These are phyloP conservation scores for Pseudogymnoascus sp. DNA, from an alignment of 2,329 filamentous ascomycete species.

Conservation along the genomic window DNA sequence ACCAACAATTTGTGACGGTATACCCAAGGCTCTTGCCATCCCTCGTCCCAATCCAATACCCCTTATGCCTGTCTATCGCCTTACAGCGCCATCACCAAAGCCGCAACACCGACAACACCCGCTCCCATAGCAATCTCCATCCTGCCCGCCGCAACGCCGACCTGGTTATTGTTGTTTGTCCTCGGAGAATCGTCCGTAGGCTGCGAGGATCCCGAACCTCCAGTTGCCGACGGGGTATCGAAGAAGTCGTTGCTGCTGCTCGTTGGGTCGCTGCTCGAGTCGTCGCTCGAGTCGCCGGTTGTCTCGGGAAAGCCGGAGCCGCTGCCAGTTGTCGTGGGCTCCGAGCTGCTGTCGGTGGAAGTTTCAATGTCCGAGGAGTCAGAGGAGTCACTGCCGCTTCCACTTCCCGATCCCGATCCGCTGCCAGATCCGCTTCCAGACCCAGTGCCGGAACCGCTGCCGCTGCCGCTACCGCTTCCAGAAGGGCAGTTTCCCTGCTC, in stretches of 20 bases:
- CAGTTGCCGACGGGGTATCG: not conserved
- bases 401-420: not conserved
- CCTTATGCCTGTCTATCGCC: not conserved
- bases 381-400: not conserved
- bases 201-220: not conserved
- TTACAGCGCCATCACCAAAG: not conserved
- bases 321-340: not conserved
- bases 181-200: no score
- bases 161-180: no score
- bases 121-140: not conserved
- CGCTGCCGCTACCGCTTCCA: not conserved
- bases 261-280: not conserved
- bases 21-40: not conserved
- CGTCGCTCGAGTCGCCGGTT: no score
- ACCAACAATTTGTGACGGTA: not conserved
- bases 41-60: not conserved
- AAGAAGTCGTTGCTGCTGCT: no score
- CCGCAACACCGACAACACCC: not conserved
- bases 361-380: no score
- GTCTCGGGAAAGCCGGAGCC: not conserved
- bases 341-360: not conserved
- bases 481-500: not conserved
- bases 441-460: not conserved
- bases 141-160: not conserved
- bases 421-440: no score